phyloP scores from a whole-genome alignment of 345 rosid species.

The Pugionium cornutum region DNA sequence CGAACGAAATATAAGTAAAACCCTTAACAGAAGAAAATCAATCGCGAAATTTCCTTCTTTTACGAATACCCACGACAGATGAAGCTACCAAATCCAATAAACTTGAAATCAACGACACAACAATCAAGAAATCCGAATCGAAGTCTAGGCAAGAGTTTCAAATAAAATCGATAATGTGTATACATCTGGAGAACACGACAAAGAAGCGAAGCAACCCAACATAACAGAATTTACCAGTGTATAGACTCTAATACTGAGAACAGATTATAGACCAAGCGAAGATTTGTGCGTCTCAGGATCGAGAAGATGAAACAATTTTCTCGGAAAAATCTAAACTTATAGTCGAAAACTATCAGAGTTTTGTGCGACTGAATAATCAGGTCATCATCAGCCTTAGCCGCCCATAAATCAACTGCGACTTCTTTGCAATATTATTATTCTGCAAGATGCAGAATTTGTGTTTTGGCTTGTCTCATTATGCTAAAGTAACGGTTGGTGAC shows the following conservation, averaged over 20 bases:
- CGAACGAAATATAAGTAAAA: not conserved
- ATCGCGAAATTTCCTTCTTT: slow-evolving; percentile 11
- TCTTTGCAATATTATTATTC: slow-evolving; percentile 2
- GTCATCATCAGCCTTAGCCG: slow-evolving; percentile 30
- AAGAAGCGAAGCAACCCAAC: not conserved
- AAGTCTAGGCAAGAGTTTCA: not conserved
- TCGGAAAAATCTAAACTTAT: slow-evolving; percentile 19
- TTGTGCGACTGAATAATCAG: slow-evolving; percentile 3
- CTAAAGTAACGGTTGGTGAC: slow-evolving; percentile 37
- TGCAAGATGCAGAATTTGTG: slow-evolving; percentile 27
- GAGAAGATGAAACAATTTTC: not conserved
- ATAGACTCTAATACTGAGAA: slow-evolving; percentile 20
- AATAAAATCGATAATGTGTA: not conserved
- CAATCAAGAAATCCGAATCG: slow-evolving; percentile 5
- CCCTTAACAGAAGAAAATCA: not conserved
- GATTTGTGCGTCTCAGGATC: slow-evolving; percentile 1
- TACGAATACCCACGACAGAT: not conserved
- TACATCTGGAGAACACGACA: not conserved
- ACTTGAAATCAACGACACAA: not conserved
- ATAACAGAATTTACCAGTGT: slow-evolving; percentile 24
- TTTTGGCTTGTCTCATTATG: slow-evolving; percentile 25
- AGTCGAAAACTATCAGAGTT: slow-evolving; percentile 26
- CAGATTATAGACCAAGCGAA: slow-evolving; percentile 10
- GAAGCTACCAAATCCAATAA: slow-evolving; percentile 11
- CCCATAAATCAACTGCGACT: slow-evolving; percentile 40